phyloP scores from a whole-genome alignment of 2,329 filamentous ascomycete genomes.

The Diaporthe nobilis region DNA sequence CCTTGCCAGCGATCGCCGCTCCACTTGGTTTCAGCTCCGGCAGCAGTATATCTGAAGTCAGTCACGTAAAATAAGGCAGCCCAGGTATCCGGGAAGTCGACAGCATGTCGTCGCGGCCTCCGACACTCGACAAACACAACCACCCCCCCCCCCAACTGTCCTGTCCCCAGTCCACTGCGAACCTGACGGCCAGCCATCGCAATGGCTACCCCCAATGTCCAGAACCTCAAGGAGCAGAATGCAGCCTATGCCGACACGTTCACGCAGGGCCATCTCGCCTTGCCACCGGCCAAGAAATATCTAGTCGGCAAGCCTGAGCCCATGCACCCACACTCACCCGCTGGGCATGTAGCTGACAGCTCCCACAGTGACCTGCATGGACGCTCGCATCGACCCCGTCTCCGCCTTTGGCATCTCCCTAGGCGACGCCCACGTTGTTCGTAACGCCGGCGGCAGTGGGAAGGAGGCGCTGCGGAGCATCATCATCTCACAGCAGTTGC shows the following conservation, averaged over 20 bases:
- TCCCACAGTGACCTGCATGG: slow-evolving; percentile 81
- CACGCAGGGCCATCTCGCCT: slow-evolving; percentile 74
- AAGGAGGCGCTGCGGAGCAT: slow-evolving; percentile 80
- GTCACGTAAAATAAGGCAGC: background rate
- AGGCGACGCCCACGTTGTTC: slow-evolving; percentile 84
- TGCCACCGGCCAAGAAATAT: slow-evolving; percentile 80
- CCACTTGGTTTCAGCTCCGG: background rate
- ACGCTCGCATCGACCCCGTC: slow-evolving; percentile 79
- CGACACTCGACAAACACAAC: background rate
- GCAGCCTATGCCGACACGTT: slow-evolving; percentile 59
- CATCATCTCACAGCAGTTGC: slow-evolving; percentile 83
- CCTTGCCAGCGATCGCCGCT: slow-evolving; percentile 2
- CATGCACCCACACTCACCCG: slow-evolving; percentile 10
- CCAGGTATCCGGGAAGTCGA: background rate
- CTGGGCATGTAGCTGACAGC: slow-evolving; percentile 41
- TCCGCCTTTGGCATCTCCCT: slow-evolving; percentile 78
- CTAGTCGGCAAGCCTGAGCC: slow-evolving; percentile 64
- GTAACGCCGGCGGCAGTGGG: slow-evolving; percentile 79
- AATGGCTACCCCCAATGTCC: slow-evolving; percentile 47
- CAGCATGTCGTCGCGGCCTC: background rate
- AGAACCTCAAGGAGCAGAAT: slow-evolving; percentile 49
- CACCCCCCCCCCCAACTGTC: too few species aligned
- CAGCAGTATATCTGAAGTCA: background rate
- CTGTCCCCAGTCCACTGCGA: background rate
- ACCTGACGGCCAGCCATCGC: background rate